phyloP scores from a whole-genome alignment of 2,329 filamentous ascomycete species.

The Botrytis squamosa region DNA sequence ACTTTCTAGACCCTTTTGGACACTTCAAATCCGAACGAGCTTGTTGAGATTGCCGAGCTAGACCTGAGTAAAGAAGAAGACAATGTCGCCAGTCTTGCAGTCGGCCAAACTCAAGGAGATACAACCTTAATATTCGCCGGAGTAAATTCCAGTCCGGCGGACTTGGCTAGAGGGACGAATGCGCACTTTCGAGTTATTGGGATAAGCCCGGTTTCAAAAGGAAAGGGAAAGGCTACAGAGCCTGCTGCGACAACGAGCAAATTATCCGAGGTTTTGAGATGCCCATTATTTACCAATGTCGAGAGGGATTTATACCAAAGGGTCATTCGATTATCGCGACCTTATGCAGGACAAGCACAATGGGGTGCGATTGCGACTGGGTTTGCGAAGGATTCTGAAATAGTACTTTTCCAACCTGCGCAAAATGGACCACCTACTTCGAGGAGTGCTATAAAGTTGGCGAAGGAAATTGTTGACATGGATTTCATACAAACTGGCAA shows the following conservation, averaged over 20 bases:
- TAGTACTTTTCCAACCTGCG: constrained; percentile 73
- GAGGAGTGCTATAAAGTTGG: constrained; percentile 51
- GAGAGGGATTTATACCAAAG: constrained; percentile 59
- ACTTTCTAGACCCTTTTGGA: constrained; percentile 37
- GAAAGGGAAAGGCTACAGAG: constrained; percentile 38
- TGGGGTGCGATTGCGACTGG: constrained; percentile 79
- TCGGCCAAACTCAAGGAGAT: constrained; percentile 59
- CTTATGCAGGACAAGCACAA: constrained; percentile 53
- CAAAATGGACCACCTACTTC: constrained; percentile 50
- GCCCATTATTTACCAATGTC: constrained; percentile 51
- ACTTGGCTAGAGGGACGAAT: constrained; percentile 74
- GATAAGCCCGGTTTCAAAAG: constrained; percentile 45
- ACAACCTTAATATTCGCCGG: constrained; percentile 66
- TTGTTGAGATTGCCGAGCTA: constrained; percentile 67
- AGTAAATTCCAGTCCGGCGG: constrained; percentile 75
- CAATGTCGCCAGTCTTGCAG: constrained; percentile 78
- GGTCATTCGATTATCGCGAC: constrained; percentile 54
- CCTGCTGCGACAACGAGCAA: constrained; percentile 39
- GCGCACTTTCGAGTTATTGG: constrained; percentile 78
- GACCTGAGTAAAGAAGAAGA: constrained; percentile 83
- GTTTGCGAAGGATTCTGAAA: constrained; percentile 70
- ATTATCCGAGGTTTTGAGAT: constrained; percentile 53
- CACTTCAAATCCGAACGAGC: constrained; percentile 38
- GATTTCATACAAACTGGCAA: constrained; percentile 65
- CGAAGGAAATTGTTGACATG: constrained; percentile 63